Percentiles rank a stretch among this genome's conserved stretches.
These are phyloP conservation scores for Cafeteria roenbergensis DNA, from an alignment of 108 stramenopile genomes.

Conservation along the genomic window DNA sequence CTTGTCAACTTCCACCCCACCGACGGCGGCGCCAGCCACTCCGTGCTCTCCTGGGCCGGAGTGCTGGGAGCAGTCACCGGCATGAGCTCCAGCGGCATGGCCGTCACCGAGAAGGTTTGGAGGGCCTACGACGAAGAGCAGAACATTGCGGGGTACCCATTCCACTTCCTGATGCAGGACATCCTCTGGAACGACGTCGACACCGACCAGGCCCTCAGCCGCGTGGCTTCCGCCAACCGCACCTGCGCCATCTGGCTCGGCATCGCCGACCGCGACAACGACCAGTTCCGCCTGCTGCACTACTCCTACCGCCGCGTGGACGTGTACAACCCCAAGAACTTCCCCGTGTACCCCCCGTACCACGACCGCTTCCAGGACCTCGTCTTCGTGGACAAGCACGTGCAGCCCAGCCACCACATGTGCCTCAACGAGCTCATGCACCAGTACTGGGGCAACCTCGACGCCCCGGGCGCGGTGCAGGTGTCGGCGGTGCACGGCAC, in stretches of 20 bases:
- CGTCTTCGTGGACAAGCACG: constrained; percentile 22
- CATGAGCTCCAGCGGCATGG: constrained; percentile 4
- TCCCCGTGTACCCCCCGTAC: neutral
- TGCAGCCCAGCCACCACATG: constrained; percentile 5
- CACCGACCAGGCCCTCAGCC: constrained; percentile 7
- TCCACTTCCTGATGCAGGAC: constrained; percentile 10
- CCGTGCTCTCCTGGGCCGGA: constrained; percentile 7
- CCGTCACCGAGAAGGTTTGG: constrained; percentile 20
- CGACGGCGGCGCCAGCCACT: neutral
- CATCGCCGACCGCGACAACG: constrained; percentile 11
- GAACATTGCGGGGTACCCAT: constrained; percentile 5
- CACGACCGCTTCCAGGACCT: neutral
- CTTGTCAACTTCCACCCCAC: constrained; percentile 11
- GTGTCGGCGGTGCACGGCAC: constrained; percentile 5
- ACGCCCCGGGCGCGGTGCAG: neutral
- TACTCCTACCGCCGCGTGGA: constrained; percentile 6
- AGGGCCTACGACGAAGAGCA: constrained; percentile 6
- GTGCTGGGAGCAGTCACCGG: constrained; percentile 16
- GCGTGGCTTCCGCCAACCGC: constrained; percentile 8
- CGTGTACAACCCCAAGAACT: constrained; percentile 3
- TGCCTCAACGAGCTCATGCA: constrained; percentile 12
- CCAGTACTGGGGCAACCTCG: constrained; percentile 5
- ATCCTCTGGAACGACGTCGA: constrained; percentile 4
- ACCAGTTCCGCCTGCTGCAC: constrained; percentile 2
- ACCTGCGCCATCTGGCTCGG: constrained; percentile 19